These are phyloP conservation scores for Skeletonema tropicum DNA, from an alignment of 108 stramenopile genomes.

Conservation along the genomic window DNA sequence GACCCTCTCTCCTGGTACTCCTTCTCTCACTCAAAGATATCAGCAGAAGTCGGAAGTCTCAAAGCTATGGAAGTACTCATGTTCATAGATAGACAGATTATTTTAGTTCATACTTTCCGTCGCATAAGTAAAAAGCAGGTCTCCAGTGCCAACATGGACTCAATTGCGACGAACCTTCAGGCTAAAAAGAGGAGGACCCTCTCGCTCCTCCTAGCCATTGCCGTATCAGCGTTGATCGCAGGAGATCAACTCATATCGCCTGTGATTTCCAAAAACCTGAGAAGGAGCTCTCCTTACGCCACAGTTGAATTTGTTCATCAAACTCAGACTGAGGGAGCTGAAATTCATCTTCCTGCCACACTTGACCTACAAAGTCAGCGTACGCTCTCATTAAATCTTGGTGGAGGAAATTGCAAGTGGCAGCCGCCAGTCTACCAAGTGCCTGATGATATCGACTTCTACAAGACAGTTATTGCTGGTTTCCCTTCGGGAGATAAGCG, in stretches of 20 bases:
- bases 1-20: too few species aligned
- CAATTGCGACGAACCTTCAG: too few species aligned
- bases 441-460: constrained; percentile 30
- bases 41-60: too few species aligned
- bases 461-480: constrained; percentile 51
- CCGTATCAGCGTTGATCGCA: not conserved
- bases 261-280: not conserved
- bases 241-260: not conserved
- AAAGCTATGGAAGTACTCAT: too few species aligned
- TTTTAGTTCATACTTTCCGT: too few species aligned
- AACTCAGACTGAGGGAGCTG: not conserved
- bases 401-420: constrained; percentile 36
- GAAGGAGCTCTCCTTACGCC: not conserved
- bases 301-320: not conserved
- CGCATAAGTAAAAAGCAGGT: too few species aligned
- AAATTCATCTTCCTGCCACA: not conserved
- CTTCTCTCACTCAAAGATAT: too few species aligned
- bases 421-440: constrained; percentile 24
- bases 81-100: too few species aligned
- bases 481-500: constrained; percentile 54
- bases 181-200: not conserved
- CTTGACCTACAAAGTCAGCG: constrained; percentile 6
- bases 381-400: constrained; percentile 19
- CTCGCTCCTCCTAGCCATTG: not conserved
- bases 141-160: too few species aligned